Evolutionary conservation across 345 rosid species (phyloP), one percentile per base, ranked within the genome.

Genomic region (Eucalyptus curtisii): DNA sequence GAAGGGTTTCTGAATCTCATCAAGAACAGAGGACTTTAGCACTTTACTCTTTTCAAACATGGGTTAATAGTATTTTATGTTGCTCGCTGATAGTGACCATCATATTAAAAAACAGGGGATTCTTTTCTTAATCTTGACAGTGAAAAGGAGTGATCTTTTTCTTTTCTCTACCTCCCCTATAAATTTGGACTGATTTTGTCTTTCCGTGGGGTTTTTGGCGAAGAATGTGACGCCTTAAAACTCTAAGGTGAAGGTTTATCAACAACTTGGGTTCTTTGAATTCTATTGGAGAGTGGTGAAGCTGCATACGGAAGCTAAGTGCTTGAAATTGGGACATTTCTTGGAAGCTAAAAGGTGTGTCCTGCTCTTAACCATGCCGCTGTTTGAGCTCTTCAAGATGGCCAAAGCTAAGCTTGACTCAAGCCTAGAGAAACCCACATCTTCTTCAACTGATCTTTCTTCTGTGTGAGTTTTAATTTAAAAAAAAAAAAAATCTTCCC

Each of bases 331-430:
- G 40, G 66, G 61, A 86, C 45, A 86, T 86, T 50, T 50, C 45
- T 48, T 25, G 7, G 55, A n/a, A 48, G 61, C 52, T 40, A 31
- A 86, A 47, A 86, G 88, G 42, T 87, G 53, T 61, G 88, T 10
- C 47, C 82, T 37, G 47, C 82, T 20, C 30, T 76, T 40, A 20
- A 20, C 80, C 94, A 96, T 97, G 99, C 98, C 99, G 92, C 89
- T 96, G 89, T 96, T 93, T 90, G 99, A 97, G 97, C 94, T 97
- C 40, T 91, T 94, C 86, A 92, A 93, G 89, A 89, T 92, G 93
- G 57, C 93, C 16, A 90, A 91, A 66, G 93, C 92, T 87, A 92
- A 93, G 92, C 86, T 90, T 85, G 95, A 92, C 87, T 91, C 93
- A 76, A 88, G 91, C 86, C 92, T 89, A 85, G 93, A 95, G 88